Percentiles rank a stretch among this genome's conserved stretches.
Conservation (phyloP, 768 basidiomycete genomes). For the Calocybe cyanea region DNA sequence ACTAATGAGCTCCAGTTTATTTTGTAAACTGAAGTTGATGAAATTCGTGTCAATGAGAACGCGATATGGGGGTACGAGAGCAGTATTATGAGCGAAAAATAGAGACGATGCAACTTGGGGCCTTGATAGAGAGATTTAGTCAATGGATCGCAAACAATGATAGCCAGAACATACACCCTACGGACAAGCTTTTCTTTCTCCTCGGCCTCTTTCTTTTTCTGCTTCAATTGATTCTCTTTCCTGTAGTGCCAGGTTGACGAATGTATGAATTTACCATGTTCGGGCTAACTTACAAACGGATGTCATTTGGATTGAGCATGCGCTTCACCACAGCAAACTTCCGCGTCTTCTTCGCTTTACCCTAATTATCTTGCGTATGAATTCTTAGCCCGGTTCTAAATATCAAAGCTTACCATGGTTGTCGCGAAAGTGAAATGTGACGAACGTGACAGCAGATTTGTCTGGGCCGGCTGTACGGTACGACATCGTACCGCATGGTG, state of each 20-base stretch:
- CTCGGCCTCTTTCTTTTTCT: conserved; percentile 79
- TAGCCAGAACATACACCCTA: conserved; percentile 58
- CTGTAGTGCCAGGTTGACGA: conserved; percentile 38
- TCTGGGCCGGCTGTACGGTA: neutral
- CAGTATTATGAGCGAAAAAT: conserved; percentile 92
- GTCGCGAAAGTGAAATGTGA: neutral
- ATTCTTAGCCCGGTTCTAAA: too few relatives aligned
- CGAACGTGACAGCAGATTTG: neutral
- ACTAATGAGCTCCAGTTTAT: conserved; percentile 90
- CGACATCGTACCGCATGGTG: neutral
- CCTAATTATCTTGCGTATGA: conserved; percentile 39
- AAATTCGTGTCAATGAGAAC: conserved; percentile 99
- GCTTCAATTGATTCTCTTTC: conserved; percentile 91
- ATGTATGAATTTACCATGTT: neutral
- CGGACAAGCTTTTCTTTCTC: conserved; percentile 75
- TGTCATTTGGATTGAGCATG: conserved; percentile 90
- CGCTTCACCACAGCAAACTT: conserved; percentile 95
- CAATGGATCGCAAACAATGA: neutral
- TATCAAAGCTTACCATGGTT: neutral
- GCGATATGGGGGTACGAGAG: conserved; percentile 94
- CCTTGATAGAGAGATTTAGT: conserved; percentile 33
- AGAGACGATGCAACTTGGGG: conserved; percentile 86
- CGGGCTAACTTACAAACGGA: conserved; percentile 64
- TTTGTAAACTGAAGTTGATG: conserved; percentile 98
- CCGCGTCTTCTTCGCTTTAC: conserved; percentile 88